These are phyloP conservation scores for Malus sylvestris DNA, from an alignment of 306 rosid species.

Conservation along the genomic window DNA sequence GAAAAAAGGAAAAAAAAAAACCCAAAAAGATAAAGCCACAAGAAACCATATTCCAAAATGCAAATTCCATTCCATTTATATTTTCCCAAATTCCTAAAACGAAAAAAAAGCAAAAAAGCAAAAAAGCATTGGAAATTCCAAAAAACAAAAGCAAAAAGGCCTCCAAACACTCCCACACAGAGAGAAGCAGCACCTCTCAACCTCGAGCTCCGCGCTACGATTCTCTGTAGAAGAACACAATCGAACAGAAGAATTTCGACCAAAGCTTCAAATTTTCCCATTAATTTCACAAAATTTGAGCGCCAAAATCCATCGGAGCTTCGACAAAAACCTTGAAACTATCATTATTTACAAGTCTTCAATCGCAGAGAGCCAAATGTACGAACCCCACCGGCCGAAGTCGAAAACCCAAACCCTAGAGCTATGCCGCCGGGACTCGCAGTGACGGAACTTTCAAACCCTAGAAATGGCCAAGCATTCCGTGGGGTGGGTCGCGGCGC, in stretches of 20 bases:
- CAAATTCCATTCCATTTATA: background rate
- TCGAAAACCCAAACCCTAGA: conserved; percentile 18
- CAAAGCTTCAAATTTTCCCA: background rate
- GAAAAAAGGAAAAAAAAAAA: background rate
- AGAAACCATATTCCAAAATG: background rate
- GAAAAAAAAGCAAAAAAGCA: background rate
- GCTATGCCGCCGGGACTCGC: background rate
- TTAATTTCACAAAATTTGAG: background rate
- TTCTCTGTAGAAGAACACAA: background rate
- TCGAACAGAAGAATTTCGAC: background rate
- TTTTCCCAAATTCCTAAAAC: background rate
- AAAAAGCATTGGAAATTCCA: background rate
- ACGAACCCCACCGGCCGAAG: background rate
- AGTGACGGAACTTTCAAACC: background rate
- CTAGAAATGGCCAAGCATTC: conserved; percentile 29
- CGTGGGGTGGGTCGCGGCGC: conserved; percentile 27
- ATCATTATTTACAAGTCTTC: background rate
- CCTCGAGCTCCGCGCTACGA: background rate
- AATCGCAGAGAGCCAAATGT: conserved; percentile 21
- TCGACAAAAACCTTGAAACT: background rate
- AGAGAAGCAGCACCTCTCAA: background rate
- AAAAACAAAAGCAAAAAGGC: background rate
- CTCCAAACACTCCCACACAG: background rate
- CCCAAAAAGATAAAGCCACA: background rate
- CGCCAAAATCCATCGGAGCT: background rate